These are phyloP conservation scores for Phytophthora cryptogea DNA, from an alignment of 352 stramenopile species.

Conservation along the genomic window DNA sequence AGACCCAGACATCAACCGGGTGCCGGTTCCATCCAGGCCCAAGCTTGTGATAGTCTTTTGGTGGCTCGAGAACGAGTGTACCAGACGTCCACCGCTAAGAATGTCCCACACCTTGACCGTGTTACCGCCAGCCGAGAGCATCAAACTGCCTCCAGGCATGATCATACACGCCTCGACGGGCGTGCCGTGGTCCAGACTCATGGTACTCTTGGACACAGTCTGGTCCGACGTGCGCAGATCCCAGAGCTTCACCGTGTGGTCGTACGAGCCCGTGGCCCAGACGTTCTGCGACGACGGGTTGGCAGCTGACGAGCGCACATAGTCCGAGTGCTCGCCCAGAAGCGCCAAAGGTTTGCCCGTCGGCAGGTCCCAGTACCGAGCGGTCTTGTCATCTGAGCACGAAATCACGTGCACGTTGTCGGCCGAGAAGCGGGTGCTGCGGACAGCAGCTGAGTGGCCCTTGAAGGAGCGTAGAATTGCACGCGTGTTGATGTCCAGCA, in stretches of 20 bases:
- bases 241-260: constrained; percentile 94
- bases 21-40: constrained; percentile 83
- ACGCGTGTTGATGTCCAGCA: constrained; percentile 86
- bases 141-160: constrained; percentile 79
- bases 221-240: constrained; percentile 84
- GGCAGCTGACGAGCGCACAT: constrained; percentile 79
- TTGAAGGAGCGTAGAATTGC: constrained; percentile 88
- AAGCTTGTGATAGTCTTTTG: constrained; percentile 95
- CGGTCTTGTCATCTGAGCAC: constrained; percentile 91
- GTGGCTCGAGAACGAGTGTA: constrained; percentile 92
- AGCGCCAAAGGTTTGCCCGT: constrained; percentile 79
- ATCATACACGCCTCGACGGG: constrained; percentile 90
- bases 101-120: constrained; percentile 94
- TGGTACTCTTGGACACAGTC: constrained; percentile 55
- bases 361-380: constrained; percentile 87
- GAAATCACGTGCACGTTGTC: constrained; percentile 90
- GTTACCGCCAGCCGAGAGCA: constrained; percentile 89
- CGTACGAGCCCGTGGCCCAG: constrained; percentile 90
- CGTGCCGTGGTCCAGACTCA: constrained; percentile 82
- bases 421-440: constrained; percentile 75
- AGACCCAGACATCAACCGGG: constrained; percentile 88
- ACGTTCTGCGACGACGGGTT: constrained; percentile 79
- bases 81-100: constrained; percentile 79
- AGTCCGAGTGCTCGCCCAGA: constrained; percentile 87
- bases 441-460: constrained; percentile 81